Evolutionary conservation across 768 basidiomycete genomes (phyloP).

Genomic region (Russula emetica): DNA sequence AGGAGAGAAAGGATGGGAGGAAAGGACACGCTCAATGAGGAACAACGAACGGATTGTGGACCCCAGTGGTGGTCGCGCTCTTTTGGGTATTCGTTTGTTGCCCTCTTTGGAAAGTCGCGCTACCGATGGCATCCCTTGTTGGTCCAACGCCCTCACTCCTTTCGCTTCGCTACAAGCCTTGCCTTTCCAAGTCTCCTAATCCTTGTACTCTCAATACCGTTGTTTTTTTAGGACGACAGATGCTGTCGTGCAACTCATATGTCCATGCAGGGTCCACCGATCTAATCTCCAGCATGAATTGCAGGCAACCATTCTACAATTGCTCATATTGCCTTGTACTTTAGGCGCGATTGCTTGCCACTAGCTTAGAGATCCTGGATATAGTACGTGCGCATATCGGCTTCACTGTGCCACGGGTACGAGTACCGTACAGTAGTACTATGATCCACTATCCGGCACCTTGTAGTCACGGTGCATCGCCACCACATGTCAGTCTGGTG

Average conservation of each 20-base stretch:
- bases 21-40: constrained; percentile 24
- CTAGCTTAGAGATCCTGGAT: background rate
- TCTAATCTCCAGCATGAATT: background rate
- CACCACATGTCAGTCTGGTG: background rate
- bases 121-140: constrained; percentile 10
- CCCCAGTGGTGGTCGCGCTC: background rate
- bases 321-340: background rate
- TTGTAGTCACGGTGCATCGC: background rate
- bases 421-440: background rate
- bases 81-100: constrained; percentile 28
- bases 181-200: constrained; percentile 14
- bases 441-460: background rate
- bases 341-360: background rate
- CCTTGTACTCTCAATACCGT: constrained; percentile 20
- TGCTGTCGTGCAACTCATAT: background rate
- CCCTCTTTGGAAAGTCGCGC: constrained; percentile 17
- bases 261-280: background rate
- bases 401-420: background rate
- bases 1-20: constrained; percentile 17
- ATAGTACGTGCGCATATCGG: too few species aligned
- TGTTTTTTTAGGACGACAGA: constrained; percentile 4
- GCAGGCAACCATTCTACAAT: background rate
- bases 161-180: constrained; percentile 18
- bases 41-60: constrained; percentile 20
- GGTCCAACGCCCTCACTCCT: background rate